Evolutionary conservation across 331 rosid species (phyloP).

Genomic region (Dryas integrifolia): DNA sequence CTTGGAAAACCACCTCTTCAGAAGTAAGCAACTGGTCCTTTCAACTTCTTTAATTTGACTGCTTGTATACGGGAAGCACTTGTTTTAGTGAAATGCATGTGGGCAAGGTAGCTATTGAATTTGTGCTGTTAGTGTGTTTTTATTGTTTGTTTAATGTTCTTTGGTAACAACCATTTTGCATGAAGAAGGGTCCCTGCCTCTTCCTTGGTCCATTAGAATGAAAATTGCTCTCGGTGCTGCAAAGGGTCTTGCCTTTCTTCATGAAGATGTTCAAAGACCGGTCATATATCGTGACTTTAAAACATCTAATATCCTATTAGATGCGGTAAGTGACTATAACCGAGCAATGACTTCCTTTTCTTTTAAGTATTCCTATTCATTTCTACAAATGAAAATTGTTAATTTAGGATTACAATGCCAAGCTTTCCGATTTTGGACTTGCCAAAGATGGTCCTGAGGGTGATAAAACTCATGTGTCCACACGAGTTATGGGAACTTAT

Average conservation of each 20-base stretch:
- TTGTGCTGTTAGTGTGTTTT: conserved; percentile 12
- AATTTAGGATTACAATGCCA: conserved; percentile 82
- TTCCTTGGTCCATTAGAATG: conserved; percentile 93
- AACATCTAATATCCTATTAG: conserved; percentile 86
- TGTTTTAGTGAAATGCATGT: background rate
- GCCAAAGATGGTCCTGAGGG: conserved; percentile 98
- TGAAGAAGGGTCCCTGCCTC: conserved; percentile 94
- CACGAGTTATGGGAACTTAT: conserved; percentile 95
- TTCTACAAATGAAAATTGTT: conserved; percentile 18
- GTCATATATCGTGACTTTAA: conserved; percentile 92
- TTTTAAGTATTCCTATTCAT: conserved; percentile 12
- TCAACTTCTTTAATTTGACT: conserved; percentile 27
- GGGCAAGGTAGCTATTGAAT: background rate
- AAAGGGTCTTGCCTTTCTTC: conserved; percentile 87
- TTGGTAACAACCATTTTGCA: conserved; percentile 49
- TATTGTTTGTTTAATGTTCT: conserved; percentile 25
- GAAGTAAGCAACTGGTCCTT: conserved; percentile 51
- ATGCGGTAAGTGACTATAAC: conserved; percentile 56
- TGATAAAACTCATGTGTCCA: conserved; percentile 89
- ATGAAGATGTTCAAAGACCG: conserved; percentile 76
- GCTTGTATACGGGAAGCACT: conserved; percentile 9
- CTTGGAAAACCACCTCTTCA: conserved; percentile 89
- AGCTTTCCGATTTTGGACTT: conserved; percentile 94
- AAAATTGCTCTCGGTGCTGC: conserved; percentile 94
- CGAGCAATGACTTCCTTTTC: conserved; percentile 2